Percentiles rank a stretch among this genome's conserved stretches.
Evolutionary conservation across 2,329 filamentous ascomycete genomes (phyloP).

Genomic region (Amesomyces nigricolor): DNA sequence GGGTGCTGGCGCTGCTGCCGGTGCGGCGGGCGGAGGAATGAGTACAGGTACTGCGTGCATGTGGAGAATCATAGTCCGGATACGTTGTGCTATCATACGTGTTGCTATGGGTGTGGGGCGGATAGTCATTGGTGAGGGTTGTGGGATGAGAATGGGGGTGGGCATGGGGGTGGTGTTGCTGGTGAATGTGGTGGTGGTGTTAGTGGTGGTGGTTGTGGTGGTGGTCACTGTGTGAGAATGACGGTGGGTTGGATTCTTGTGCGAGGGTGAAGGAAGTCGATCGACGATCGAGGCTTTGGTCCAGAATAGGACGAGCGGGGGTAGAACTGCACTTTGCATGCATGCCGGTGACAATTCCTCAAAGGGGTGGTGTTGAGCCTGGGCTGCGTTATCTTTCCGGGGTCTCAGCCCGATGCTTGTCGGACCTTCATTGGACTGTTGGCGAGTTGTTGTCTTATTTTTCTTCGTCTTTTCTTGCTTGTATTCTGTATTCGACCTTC

Average conservation of each 20-base stretch:
- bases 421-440: background rate
- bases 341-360: too few species aligned
- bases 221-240: too few species aligned
- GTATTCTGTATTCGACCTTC: background rate
- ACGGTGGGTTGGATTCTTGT: too few species aligned
- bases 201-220: background rate
- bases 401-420: background rate
- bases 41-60: constrained; percentile 41
- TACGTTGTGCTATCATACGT: constrained; percentile 48
- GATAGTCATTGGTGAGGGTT: constrained; percentile 25
- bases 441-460: background rate
- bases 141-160: background rate
- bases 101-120: constrained; percentile 40
- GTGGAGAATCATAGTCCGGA: constrained; percentile 41
- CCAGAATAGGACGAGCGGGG: too few species aligned
- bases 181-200: background rate
- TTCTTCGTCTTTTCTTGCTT: background rate
- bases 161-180: background rate
- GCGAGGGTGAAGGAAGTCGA: too few species aligned
- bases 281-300: too few species aligned
- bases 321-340: too few species aligned
- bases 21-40: constrained; percentile 43
- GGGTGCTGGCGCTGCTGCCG: constrained; percentile 47
- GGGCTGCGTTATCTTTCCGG: background rate
- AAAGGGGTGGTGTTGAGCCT: too few species aligned